Evolutionary conservation across 2,329 filamentous ascomycete genomes (phyloP).

Genomic region (Ophiognomonia clavigignenti-juglandacearum): DNA sequence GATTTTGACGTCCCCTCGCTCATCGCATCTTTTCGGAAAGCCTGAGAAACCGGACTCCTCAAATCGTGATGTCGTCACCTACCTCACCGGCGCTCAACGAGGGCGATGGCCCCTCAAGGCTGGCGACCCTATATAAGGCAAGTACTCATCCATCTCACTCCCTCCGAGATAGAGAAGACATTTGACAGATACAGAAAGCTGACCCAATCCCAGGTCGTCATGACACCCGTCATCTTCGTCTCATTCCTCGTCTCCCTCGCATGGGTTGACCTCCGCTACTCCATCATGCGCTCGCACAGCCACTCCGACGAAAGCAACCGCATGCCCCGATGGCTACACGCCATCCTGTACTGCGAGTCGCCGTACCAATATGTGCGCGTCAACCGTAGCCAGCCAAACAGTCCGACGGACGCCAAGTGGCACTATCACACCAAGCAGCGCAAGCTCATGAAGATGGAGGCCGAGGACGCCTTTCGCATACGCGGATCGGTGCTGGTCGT

Average conservation of each 20-base stretch:
- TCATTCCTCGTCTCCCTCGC: constrained; percentile 62
- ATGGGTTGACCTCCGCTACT: constrained; percentile 55
- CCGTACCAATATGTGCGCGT: constrained; percentile 32
- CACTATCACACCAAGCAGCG: constrained; percentile 54
- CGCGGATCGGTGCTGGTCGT: constrained; percentile 47
- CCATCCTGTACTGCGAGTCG: constrained; percentile 34
- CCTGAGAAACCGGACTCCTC: not conserved
- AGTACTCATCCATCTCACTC: no score
- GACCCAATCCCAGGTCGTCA: no score
- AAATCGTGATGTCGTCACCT: constrained; percentile 10
- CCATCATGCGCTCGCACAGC: constrained; percentile 41
- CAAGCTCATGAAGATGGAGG: constrained; percentile 57
- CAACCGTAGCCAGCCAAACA: constrained; percentile 3
- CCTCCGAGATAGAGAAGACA: no score
- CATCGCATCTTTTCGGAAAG: not conserved
- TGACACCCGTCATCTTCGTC: constrained; percentile 60
- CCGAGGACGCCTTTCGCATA: constrained; percentile 59
- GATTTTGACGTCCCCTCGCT: no score
- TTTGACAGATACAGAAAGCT: no score
- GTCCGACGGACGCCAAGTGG: constrained; percentile 23
- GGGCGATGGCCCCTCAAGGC: constrained; percentile 6
- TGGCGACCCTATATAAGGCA: constrained; percentile 22
- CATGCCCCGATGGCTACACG: constrained; percentile 36
- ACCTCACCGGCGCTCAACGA: constrained; percentile 2
- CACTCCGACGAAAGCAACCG: constrained; percentile 26